Base-by-base conservation (phyloP, 106 monocot species). In the Acanthochlamys bracteata region DNA sequence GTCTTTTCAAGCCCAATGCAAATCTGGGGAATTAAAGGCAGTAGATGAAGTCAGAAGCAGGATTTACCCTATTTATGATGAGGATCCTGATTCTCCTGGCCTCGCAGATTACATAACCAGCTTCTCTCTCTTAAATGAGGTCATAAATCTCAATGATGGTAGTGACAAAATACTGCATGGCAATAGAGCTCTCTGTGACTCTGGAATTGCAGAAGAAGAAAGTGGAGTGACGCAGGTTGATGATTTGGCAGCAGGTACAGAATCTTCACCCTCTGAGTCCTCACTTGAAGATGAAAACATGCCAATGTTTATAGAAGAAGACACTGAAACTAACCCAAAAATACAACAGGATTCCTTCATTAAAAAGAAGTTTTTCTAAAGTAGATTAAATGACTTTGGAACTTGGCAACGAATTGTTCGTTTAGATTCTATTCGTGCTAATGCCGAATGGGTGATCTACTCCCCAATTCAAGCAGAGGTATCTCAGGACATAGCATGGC, bases 341-440 rank as follows among this genome's bases (percentile, higher is more conserved):
- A 53, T 65, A 25, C 27, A 58, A 25, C 11, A 60, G 58, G 9
- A 55, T 53, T 17, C 13, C 59, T 73, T 85, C 80, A 20, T 16
- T 79, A 21, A 79, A 74, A 58, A 45, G 61, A 20, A 60, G 78
- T 63, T 53, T 71, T 55, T 67, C 63, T 39, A 68, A 77, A 52
- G 67, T 66, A 46, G 66, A 51, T 22, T 62, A 69, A 7, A 83
- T 83, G 3, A 55, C 55, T 86, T 83, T 51, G 47, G 71, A 0
- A 89, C 89, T 58, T 93, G 93, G 93, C 83, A 86, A 47, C 85
- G 89, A 11, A 93, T 93, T 55, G 89, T 93, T 16, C 85, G 89
- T 41, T 47, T 89, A 16, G 93, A 93, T 76, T 89, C 93, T 10
- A 27, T 93, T 10, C 65, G 93, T 26, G 83, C 89, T 20, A 86